Percentiles rank a stretch among this genome's conserved stretches.
phyloP scores from a whole-genome alignment of 805 yeast genomes.

The Metschnikowia lachancei region DNA sequence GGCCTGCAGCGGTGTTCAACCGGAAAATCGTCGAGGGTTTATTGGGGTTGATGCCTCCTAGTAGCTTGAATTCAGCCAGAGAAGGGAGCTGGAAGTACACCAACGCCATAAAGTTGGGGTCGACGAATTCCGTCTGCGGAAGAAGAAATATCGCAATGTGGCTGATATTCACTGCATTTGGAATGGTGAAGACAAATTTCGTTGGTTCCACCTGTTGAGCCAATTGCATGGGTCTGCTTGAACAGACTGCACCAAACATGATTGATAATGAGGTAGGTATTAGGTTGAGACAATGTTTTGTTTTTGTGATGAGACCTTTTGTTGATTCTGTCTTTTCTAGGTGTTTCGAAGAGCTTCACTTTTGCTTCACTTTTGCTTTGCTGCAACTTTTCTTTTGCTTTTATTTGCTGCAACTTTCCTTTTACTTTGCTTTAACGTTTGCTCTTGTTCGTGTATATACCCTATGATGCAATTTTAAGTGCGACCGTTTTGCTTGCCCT shows the following conservation, averaged over 20 bases:
- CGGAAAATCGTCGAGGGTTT: conserved; percentile 94
- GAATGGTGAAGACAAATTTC: conserved; percentile 63
- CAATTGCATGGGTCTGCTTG: conserved; percentile 59
- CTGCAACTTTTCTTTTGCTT: too few relatives aligned
- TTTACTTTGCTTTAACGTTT: too few relatives aligned
- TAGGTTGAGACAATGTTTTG: too few relatives aligned
- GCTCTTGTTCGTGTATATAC: too few relatives aligned
- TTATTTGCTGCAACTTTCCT: too few relatives aligned
- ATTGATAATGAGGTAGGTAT: too few relatives aligned
- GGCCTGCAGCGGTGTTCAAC: conserved; percentile 47
- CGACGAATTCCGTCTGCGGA: conserved; percentile 69
- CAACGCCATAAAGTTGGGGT: conserved; percentile 72
- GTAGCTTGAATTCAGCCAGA: conserved; percentile 56
- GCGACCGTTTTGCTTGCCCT: conserved; percentile 3
- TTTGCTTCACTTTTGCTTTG: too few relatives aligned
- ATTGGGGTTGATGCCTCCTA: conserved; percentile 57
- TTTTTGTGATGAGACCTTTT: too few relatives aligned
- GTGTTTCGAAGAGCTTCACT: too few relatives aligned
- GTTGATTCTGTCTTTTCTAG: too few relatives aligned
- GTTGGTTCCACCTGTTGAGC: conserved; percentile 67
- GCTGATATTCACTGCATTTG: conserved; percentile 63
- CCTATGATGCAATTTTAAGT: background rate
- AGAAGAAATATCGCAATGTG: conserved; percentile 82
- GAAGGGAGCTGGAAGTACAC: conserved; percentile 83
- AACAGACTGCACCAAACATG: conserved; percentile 77